Evolutionary conservation across 805 yeast species (phyloP), one percentile per base, ranked within the genome.

Genomic region (Naumovozyma castellii): DNA sequence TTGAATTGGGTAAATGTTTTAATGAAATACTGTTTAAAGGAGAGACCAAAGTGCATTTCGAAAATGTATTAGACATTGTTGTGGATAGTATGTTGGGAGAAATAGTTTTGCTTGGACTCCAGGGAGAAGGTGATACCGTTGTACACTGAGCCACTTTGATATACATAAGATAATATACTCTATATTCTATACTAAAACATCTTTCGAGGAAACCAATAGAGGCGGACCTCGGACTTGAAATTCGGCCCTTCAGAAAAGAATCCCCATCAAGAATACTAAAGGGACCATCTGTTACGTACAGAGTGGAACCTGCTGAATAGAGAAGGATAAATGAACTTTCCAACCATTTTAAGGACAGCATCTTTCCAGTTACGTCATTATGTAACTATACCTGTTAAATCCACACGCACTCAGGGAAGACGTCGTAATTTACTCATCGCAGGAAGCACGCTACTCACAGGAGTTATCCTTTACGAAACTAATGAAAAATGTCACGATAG

Each of bases 1-100:
- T 61, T 2, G 65, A 63, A 27, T 67, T 74, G 42, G 64, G 72
- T 0, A 50, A 57, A 32, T 69, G 75, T 10, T 54, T 70, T n/a
- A 62, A 64, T 32, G 67, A 67, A 30, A 57, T 75, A 2, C 38
- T 75, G 18, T 41, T 56, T 5, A 40, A 42, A 2, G 79, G 79
- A 0, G 51, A 59, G n/a, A 61, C 71, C 0, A 20, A 19, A 9
- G 51, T 57, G 2, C 45, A 44, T 32, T 45, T 57, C n/a, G 42
- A 43, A 6, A 50, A 52, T 12, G 36, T 41, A 8, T 31, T 57
- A 5, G 64, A 59, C 40, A 35, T 58, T 4, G 48, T 56, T 32
- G 35, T 53, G 1, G 41, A 43, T 3, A 53, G 56, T 19, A 38
- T 45, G 3, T 29, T 59, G 13, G 64, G 62, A 12, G 59, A 56